Evolutionary conservation across 78 protist species (phyloP).

Genomic region (Dictyostelium firmibasis): DNA sequence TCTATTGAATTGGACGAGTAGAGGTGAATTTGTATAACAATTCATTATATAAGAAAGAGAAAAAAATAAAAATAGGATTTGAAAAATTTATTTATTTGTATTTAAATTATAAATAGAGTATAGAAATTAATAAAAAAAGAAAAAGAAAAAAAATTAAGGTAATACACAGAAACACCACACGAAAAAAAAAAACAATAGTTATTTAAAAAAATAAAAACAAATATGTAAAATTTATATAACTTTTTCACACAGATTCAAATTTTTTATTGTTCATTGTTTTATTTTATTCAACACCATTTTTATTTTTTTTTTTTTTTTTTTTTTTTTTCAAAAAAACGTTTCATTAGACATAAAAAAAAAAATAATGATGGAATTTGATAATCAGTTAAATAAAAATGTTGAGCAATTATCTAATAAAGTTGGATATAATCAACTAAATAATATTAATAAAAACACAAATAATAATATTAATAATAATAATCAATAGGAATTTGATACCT

Average conservation of each 20-base stretch:
- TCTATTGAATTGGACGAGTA: neutral
- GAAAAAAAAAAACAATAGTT: no score
- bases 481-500: neutral
- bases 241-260: neutral
- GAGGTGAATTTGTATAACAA: neutral
- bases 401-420: neutral
- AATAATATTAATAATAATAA: neutral
- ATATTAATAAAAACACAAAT: neutral
- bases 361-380: neutral
- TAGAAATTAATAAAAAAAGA: no score
- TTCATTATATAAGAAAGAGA: no score
- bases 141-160: neutral
- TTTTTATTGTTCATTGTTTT: neutral
- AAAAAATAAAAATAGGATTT: no score
- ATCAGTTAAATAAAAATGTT: neutral
- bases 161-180: neutral
- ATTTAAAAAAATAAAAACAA: no score
- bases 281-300: no score
- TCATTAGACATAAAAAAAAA: no score
- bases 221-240: no score
- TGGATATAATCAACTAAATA: neutral
- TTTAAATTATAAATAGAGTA: no score
- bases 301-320: no score
- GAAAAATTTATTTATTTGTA: no score
- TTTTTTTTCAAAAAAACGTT: no score